These are phyloP conservation scores for Neurospora sublineolata DNA, from an alignment of 495 filamentous ascomycete genomes.

Conservation along the genomic window DNA sequence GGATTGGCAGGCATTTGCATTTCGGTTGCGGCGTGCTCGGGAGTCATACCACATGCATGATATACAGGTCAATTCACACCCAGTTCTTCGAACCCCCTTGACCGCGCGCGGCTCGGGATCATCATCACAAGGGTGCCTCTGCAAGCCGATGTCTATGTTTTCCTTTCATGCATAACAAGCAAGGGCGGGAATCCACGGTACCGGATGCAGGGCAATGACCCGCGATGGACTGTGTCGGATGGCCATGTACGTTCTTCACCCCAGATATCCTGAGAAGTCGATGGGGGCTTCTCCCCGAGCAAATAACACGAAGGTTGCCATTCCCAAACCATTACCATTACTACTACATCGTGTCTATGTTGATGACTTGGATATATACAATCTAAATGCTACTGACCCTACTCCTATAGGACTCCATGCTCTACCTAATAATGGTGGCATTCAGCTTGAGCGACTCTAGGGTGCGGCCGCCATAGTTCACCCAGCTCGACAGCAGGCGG, in stretches of 20 bases:
- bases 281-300: background rate
- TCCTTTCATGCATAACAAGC: background rate
- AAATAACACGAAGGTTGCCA: background rate
- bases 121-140: background rate
- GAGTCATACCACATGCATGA: slow-evolving; percentile 29
- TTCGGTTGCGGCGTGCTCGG: slow-evolving; percentile 28
- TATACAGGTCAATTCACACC: slow-evolving; percentile 29
- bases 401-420: background rate
- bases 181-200: background rate
- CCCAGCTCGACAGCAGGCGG: slow-evolving; percentile 24
- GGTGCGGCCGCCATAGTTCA: slow-evolving; percentile 4
- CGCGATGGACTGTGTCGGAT: background rate
- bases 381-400: background rate
- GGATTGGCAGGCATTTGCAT: slow-evolving; percentile 28
- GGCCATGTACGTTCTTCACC: background rate
- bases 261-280: background rate
- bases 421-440: background rate
- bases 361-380: background rate
- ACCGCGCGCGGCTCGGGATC: background rate
- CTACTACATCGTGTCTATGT: background rate
- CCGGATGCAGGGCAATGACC: background rate
- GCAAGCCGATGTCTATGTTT: background rate
- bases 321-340: background rate
- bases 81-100: slow-evolving; percentile 21
- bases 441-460: background rate